These are phyloP conservation scores for Sutorius eximius DNA, from an alignment of 1,284 basidiomycete species.

Conservation along the genomic window DNA sequence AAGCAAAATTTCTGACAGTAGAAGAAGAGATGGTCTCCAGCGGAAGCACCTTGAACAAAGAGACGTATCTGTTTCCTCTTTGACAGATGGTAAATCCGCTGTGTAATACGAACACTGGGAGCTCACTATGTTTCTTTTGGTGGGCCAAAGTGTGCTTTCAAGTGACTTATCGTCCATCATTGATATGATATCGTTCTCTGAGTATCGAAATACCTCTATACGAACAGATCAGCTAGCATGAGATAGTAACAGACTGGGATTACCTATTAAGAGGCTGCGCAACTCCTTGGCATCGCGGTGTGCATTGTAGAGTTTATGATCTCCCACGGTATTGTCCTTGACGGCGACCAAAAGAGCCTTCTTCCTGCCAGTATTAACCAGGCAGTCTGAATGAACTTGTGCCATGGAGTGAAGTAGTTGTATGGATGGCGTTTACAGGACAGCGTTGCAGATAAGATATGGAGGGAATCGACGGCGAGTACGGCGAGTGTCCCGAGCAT, in stretches of 20 bases:
- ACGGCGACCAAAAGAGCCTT: slow-evolving; percentile 28
- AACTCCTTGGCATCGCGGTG: slow-evolving; percentile 19
- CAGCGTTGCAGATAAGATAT: slow-evolving; percentile 16
- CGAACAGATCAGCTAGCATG: neutral
- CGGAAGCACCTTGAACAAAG: slow-evolving; percentile 30
- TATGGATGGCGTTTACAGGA: neutral
- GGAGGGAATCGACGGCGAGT: neutral
- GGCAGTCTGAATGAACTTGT: neutral
- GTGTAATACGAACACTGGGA: neutral
- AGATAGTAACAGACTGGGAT: neutral
- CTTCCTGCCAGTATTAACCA: neutral
- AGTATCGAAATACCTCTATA: slow-evolving; percentile 30
- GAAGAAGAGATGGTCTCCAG: slow-evolving; percentile 42
- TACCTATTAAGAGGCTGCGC: slow-evolving; percentile 23
- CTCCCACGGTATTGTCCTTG: neutral
- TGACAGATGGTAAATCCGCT: neutral
- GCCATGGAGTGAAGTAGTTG: slow-evolving; percentile 5
- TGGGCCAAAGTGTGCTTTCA: slow-evolving; percentile 17
- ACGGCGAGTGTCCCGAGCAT: neutral
- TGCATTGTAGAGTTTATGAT: slow-evolving; percentile 7
- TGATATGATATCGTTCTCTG: slow-evolving; percentile 25
- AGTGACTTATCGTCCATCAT: slow-evolving; percentile 32
- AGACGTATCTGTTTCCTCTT: slow-evolving; percentile 35
- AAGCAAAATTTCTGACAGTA: slow-evolving; percentile 31
- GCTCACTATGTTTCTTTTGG: slow-evolving; percentile 31